Evolutionary conservation across 2,329 filamentous ascomycete genomes (phyloP).

Genomic region (Fusarium sp.): DNA sequence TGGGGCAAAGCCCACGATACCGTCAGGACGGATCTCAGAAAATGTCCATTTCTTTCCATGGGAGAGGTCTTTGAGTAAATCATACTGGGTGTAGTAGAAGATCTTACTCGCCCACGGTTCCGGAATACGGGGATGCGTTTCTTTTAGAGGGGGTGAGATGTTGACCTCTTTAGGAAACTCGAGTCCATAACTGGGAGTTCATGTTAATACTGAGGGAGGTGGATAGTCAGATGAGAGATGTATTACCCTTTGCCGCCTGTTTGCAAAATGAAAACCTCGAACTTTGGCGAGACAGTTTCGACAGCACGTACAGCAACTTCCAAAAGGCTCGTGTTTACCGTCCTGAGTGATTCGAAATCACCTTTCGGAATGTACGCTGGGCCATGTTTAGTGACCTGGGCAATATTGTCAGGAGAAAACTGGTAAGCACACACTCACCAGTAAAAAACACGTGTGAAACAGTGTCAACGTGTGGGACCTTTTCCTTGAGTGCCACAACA

Average conservation of each 20-base stretch:
- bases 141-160: conserved; percentile 16
- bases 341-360: neutral
- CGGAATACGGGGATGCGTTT: conserved; percentile 25
- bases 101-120: conserved; percentile 26
- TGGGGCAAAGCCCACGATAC: conserved; percentile 30
- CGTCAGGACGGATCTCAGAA: conserved; percentile 34
- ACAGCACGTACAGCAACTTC: conserved; percentile 15
- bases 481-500: neutral
- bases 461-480: conserved; percentile 16
- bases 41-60: conserved; percentile 29
- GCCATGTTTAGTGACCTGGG: neutral
- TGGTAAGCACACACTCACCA: conserved; percentile 4
- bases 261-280: conserved; percentile 27
- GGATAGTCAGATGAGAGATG: too few species aligned
- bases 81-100: conserved; percentile 33
- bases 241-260: conserved; percentile 24
- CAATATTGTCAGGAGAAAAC: too few species aligned
- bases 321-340: conserved; percentile 3
- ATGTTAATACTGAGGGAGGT: neutral
- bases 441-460: conserved; percentile 33
- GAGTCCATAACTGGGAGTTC: conserved; percentile 20
- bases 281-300: conserved; percentile 1
- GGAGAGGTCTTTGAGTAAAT: conserved; percentile 15
- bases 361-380: conserved; percentile 22
- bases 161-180: conserved; percentile 18